A percentile compares a stretch with the other conserved stretches of the same genome.
Conservation (phyloP, 2,329 filamentous ascomycete species). For the Trichoderma sp. region DNA sequence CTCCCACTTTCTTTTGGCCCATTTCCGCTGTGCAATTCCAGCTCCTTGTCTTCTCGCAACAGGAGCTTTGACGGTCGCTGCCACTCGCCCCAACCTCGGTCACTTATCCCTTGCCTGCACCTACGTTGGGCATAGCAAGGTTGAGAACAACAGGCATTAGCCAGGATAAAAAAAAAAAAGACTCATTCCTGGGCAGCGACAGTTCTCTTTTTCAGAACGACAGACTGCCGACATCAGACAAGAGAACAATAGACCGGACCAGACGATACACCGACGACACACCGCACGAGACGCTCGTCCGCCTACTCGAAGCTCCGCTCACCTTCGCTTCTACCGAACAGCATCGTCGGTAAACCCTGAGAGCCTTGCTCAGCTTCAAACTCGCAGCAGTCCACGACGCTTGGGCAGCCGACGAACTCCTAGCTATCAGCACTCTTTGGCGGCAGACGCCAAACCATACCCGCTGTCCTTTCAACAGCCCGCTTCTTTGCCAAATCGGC, state of each 20-base stretch:
- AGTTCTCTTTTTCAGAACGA: conserved; percentile 5
- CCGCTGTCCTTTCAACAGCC: not conserved
- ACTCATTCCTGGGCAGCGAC: conserved; percentile 6
- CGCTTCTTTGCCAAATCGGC: not conserved
- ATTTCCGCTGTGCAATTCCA: not conserved
- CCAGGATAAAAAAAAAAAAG: conserved; percentile 17
- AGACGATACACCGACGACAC: not conserved
- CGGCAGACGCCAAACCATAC: no score
- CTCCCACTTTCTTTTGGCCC: not conserved
- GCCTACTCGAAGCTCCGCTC: not conserved
- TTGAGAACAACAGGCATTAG: not conserved
- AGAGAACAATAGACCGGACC: not conserved
- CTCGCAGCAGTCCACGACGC: no score
- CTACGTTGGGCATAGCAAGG: not conserved
- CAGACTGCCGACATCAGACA: not conserved
- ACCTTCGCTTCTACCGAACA: no score
- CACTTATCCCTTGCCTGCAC: not conserved
- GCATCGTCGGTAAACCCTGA: no score
- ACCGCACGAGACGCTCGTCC: not conserved
- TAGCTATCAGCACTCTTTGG: no score
- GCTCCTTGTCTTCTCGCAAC: conserved; percentile 6
- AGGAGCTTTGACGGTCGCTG: not conserved
- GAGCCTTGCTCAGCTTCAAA: no score
- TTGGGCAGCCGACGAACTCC: no score
- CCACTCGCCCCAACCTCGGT: not conserved